phyloP scores from a whole-genome alignment of 139 green algal genomes.

The Chlorella sorokiniana region DNA sequence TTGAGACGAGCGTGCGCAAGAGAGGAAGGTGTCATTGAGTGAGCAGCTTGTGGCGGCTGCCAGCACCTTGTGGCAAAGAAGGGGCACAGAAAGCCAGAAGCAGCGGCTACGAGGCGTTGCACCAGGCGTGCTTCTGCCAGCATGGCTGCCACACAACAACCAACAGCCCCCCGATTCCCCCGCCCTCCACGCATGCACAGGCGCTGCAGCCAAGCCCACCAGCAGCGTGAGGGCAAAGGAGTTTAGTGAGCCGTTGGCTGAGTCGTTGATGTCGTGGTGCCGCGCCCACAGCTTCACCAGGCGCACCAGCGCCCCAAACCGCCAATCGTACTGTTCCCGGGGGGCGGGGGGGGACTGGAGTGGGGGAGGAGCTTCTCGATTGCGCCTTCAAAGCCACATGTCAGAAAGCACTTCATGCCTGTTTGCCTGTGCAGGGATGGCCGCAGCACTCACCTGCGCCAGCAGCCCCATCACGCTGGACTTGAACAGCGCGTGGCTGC shows the following conservation, averaged over 20 bases:
- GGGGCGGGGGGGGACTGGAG: background rate
- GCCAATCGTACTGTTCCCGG: slow-evolving; percentile 38
- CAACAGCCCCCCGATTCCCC: no score
- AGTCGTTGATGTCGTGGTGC: slow-evolving; percentile 75
- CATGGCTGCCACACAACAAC: no score
- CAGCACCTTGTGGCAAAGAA: no score
- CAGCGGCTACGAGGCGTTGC: no score
- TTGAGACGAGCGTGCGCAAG: background rate
- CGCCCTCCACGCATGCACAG: no score
- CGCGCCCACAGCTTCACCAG: slow-evolving; percentile 84
- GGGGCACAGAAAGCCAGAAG: no score
- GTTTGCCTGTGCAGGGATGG: no score
- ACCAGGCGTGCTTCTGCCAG: no score
- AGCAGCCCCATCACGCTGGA: slow-evolving; percentile 35
- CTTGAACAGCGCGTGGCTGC: slow-evolving; percentile 38
- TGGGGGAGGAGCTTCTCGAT: no score
- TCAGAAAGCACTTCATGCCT: no score
- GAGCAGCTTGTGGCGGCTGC: background rate
- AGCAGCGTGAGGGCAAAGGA: slow-evolving; percentile 76
- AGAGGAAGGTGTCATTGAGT: background rate
- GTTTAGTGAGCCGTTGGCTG: slow-evolving; percentile 76
- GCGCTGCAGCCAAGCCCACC: slow-evolving; percentile 19
- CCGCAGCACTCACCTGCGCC: slow-evolving; percentile 8
- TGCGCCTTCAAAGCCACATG: no score
- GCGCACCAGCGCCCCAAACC: slow-evolving; percentile 52